Conservation (phyloP, 2,329 filamentous ascomycete species). For the Neonectria coccinea region DNA sequence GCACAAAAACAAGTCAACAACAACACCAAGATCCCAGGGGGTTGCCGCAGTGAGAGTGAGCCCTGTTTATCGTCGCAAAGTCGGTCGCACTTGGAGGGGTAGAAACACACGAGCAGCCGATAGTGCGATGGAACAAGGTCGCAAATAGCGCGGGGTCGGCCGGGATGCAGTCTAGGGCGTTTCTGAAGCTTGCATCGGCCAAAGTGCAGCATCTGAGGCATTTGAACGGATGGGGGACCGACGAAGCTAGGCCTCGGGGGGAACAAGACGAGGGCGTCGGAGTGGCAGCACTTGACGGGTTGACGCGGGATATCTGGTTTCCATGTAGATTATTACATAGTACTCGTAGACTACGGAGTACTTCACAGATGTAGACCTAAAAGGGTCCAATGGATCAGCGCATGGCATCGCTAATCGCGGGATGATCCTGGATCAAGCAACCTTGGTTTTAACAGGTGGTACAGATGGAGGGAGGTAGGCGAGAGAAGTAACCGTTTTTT, state of each 20-base stretch:
- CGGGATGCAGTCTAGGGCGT: not conserved
- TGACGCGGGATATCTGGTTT: slow-evolving; percentile 41
- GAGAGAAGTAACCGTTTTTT: not conserved
- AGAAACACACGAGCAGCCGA: not conserved
- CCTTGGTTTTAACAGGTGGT: not conserved
- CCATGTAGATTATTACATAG: not conserved
- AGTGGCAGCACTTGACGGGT: slow-evolving; percentile 16
- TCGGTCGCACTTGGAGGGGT: slow-evolving; percentile 16
- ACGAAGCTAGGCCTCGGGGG: not conserved
- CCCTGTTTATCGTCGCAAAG: not conserved
- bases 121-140: not conserved
- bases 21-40: slow-evolving; percentile 21
- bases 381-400: slow-evolving; percentile 35
- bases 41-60: slow-evolving; percentile 20
- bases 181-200: slow-evolving; percentile 17
- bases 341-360: not conserved
- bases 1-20: slow-evolving; percentile 5
- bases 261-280: not conserved
- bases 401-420: slow-evolving; percentile 44
- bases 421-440: slow-evolving; percentile 28
- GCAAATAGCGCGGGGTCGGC: slow-evolving; percentile 4
- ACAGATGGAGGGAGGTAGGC: not conserved
- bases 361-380: slow-evolving; percentile 14
- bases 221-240: slow-evolving; percentile 9
- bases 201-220: slow-evolving; percentile 28